Conservation (phyloP, 2,329 filamentous ascomycete genomes). For the Parasarocladium wereldwijsianum region DNA sequence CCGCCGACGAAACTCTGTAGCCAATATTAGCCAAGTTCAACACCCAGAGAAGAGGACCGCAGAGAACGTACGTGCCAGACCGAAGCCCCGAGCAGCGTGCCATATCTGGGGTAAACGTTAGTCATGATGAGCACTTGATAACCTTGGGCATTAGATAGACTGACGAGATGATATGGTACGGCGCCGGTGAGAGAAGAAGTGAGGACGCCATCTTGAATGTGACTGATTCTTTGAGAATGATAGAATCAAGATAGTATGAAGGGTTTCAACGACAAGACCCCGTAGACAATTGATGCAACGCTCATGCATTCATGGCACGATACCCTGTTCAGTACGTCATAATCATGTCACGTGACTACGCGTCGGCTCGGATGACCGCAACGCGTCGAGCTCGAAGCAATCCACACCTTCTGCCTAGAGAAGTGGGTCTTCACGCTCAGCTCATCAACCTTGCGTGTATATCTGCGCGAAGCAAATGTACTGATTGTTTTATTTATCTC, state of each 20-base stretch:
- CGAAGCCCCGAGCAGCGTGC: conserved; percentile 71
- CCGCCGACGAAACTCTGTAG: conserved; percentile 60
- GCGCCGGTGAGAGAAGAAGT: conserved; percentile 46
- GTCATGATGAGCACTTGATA: conserved; percentile 5
- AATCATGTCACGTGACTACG: conserved; percentile 16
- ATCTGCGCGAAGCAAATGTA: too few species aligned
- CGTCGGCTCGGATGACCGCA: too few species aligned
- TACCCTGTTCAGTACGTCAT: too few species aligned
- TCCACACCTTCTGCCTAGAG: conserved; percentile 10
- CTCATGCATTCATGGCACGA: too few species aligned
- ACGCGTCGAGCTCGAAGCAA: too few species aligned
- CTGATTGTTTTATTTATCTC: too few species aligned
- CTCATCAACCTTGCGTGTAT: too few species aligned
- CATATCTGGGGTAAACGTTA: conserved; percentile 49
- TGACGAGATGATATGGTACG: conserved; percentile 66
- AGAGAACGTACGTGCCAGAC: conserved; percentile 56
- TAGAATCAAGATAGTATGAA: too few species aligned
- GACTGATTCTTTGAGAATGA: not conserved
- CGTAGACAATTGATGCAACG: too few species aligned
- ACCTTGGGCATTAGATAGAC: conserved; percentile 9
- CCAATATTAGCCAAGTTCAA: conserved; percentile 7
- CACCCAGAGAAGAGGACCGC: conserved; percentile 3
- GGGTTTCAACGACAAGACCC: too few species aligned
- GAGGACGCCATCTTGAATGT: conserved; percentile 29
- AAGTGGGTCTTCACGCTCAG: too few species aligned